Evolutionary conservation across 2,329 filamentous ascomycete genomes (phyloP).

Genomic region (Pezizomycotina sp.): DNA sequence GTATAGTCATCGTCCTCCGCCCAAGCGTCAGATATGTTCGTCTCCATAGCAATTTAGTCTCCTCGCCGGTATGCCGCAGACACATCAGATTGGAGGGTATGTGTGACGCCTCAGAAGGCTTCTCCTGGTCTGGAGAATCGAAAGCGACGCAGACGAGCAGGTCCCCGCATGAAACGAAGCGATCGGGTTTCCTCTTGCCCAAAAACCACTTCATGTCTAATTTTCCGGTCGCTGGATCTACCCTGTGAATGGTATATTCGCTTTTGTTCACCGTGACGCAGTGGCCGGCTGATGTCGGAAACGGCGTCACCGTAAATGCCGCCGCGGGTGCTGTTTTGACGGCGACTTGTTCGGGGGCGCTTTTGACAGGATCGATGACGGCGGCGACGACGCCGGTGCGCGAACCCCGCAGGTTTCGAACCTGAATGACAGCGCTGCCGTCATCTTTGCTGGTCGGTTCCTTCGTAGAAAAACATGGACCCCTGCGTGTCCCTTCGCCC

Average conservation of each 20-base stretch:
- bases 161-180: constrained; percentile 24
- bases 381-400: constrained; percentile 11
- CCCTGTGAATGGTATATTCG: constrained; percentile 21
- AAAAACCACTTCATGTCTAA: constrained; percentile 21
- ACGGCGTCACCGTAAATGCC: constrained; percentile 21
- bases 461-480: constrained; percentile 13
- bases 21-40: constrained; percentile 23
- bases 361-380: constrained; percentile 10
- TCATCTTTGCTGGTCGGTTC: constrained; percentile 17
- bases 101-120: constrained; percentile 17
- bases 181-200: constrained; percentile 22
- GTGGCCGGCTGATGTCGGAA: constrained; percentile 21
- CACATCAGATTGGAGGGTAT: constrained; percentile 10
- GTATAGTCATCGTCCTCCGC: constrained; percentile 21
- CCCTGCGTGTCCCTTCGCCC: constrained; percentile 11
- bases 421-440: constrained; percentile 17
- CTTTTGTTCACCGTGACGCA: constrained; percentile 20
- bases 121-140: constrained; percentile 17
- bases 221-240: constrained; percentile 20
- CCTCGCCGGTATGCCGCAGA: constrained; percentile 11
- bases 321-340: constrained; percentile 17
- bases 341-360: constrained; percentile 19
- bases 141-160: constrained; percentile 23
- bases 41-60: constrained; percentile 22
- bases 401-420: constrained; percentile 14